Percentiles rank a stretch among this genome's conserved stretches.
These are phyloP conservation scores for Saccharomycopsis javanensis DNA, from an alignment of 805 yeast genomes.

Conservation along the genomic window DNA sequence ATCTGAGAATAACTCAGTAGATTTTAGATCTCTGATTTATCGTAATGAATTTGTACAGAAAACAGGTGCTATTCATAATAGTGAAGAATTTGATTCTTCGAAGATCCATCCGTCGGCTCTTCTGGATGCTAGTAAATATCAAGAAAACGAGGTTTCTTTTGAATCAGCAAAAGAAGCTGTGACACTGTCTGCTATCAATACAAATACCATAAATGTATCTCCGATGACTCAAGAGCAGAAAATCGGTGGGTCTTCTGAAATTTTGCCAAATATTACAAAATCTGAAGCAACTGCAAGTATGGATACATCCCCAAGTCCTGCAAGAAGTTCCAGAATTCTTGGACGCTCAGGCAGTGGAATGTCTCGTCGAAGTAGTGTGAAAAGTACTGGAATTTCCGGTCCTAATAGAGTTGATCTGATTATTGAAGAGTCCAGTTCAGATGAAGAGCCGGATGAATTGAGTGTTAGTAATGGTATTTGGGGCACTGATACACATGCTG, in stretches of 20 bases:
- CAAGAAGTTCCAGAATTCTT: neutral
- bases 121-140: neutral
- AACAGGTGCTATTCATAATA: constrained; percentile 9
- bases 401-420: neutral
- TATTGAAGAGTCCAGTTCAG: constrained; percentile 2
- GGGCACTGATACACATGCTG: neutral
- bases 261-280: neutral
- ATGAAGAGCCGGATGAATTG: constrained; percentile 9
- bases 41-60: constrained; percentile 14
- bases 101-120: neutral
- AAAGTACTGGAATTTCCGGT: constrained; percentile 5
- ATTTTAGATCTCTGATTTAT: constrained; percentile 14
- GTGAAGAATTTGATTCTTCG: constrained; percentile 7
- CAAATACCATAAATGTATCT: neutral
- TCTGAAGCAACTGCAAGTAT: neutral
- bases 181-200: neutral
- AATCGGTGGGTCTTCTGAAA: neutral
- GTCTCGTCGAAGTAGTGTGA: neutral
- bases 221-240: neutral
- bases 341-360: neutral
- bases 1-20: constrained; percentile 10
- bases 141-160: neutral
- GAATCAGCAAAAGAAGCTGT: neutral
- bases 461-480: constrained; percentile 7
- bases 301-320: neutral